These are phyloP conservation scores for Coemansia sp. DNA, from an alignment of 371 early-diverging fungal species.

Conservation along the genomic window DNA sequence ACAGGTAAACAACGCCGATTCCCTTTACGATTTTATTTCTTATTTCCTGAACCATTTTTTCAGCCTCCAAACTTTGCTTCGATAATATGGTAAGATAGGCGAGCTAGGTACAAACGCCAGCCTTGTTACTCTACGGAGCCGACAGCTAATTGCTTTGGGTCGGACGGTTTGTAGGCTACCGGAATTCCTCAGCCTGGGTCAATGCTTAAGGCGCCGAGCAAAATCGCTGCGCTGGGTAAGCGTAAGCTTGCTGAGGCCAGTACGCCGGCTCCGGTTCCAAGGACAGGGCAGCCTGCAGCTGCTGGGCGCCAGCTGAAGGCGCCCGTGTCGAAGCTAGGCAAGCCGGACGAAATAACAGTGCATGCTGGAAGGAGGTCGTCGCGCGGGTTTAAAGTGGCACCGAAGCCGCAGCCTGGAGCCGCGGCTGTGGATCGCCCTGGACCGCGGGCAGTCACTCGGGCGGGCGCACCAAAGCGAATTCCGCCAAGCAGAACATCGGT, in stretches of 20 bases:
- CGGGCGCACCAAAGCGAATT: constrained; percentile 21
- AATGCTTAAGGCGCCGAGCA: constrained; percentile 38
- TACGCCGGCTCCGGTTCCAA: not conserved
- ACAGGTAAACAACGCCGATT: no score
- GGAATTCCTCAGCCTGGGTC: constrained; percentile 41
- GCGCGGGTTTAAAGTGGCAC: constrained; percentile 37
- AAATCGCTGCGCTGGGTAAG: constrained; percentile 16
- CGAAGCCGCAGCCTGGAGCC: constrained; percentile 6
- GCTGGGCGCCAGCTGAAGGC: constrained; percentile 14
- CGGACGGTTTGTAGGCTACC: constrained; percentile 6
- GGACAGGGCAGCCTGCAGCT: not conserved
- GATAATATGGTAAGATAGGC: not conserved
- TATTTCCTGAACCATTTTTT: not conserved
- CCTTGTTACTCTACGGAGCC: no score
- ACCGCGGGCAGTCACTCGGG: not conserved
- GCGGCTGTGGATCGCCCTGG: not conserved
- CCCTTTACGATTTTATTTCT: not conserved
- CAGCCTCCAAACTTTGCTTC: no score
- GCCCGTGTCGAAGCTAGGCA: constrained; percentile 7
- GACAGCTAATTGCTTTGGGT: not conserved
- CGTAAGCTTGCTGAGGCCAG: constrained; percentile 18
- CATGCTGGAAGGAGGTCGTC: constrained; percentile 40
- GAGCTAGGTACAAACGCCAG: not conserved
- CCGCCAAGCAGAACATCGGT: constrained; percentile 29
- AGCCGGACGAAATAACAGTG: constrained; percentile 11